Evolutionary conservation across 140 eudicot genomes (phyloP).

Genomic region (Erigeron philadelphicus): DNA sequence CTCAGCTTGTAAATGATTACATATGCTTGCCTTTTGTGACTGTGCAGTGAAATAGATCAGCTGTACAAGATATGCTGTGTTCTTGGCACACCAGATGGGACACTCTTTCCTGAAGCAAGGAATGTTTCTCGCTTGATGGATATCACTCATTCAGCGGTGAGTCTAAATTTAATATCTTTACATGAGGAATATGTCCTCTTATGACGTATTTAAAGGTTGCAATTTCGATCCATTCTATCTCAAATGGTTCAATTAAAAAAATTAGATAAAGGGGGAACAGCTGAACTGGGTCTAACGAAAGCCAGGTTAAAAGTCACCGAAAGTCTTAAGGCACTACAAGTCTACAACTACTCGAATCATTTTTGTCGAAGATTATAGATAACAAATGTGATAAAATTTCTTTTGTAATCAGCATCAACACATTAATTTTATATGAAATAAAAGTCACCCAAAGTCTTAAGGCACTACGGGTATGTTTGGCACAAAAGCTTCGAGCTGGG

Average conservation of each 20-base stretch:
- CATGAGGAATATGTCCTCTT: background rate
- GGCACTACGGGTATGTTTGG: too few species aligned
- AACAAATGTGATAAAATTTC: background rate
- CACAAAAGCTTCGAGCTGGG: too few species aligned
- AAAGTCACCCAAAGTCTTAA: too few species aligned
- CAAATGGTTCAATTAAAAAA: background rate
- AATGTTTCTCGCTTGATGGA: slow-evolving; percentile 52
- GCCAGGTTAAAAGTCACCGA: background rate
- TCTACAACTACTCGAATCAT: background rate
- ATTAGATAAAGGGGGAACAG: background rate
- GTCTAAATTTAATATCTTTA: slow-evolving; percentile 15
- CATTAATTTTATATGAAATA: too few species aligned
- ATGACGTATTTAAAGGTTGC: background rate
- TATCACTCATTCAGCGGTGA: slow-evolving; percentile 54
- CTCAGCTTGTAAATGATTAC: slow-evolving; percentile 6
- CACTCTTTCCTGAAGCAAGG: slow-evolving; percentile 59
- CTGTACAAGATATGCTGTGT: slow-evolving; percentile 82
- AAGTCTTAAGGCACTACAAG: background rate
- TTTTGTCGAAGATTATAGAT: background rate
- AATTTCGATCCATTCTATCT: background rate
- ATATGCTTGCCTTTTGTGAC: slow-evolving; percentile 10
- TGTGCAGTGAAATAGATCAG: slow-evolving; percentile 94
- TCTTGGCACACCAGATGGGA: slow-evolving; percentile 83
- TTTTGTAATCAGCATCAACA: background rate
- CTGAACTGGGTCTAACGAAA: background rate